These are phyloP conservation scores for Suillus occidentalis DNA, from an alignment of 768 basidiomycete species.

Conservation along the genomic window DNA sequence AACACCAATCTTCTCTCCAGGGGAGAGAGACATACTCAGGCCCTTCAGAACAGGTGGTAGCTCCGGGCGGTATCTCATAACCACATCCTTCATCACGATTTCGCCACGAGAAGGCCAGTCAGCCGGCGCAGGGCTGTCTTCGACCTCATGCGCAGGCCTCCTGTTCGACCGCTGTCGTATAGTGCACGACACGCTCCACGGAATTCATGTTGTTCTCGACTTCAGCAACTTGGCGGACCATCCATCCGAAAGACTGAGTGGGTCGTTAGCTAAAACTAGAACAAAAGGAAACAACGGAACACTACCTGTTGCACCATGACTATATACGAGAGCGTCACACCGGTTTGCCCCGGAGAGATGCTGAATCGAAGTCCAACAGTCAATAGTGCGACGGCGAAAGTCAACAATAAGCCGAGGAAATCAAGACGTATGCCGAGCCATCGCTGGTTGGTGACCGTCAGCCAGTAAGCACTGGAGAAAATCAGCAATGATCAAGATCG, in stretches of 20 bases:
- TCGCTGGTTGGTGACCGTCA: constrained; percentile 82
- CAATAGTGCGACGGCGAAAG: constrained; percentile 78
- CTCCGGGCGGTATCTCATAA: constrained; percentile 82
- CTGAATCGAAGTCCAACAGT: constrained; percentile 70
- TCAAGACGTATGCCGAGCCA: constrained; percentile 94
- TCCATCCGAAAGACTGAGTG: constrained; percentile 63
- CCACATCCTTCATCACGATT: constrained; percentile 73
- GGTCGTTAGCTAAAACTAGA: constrained; percentile 11
- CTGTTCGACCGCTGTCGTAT: constrained; percentile 77
- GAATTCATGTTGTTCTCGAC: constrained; percentile 94
- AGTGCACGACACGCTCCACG: constrained; percentile 84
- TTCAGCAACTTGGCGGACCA: constrained; percentile 77
- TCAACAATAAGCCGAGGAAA: constrained; percentile 69
- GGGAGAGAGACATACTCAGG: constrained; percentile 57
- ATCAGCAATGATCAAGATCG: constrained; percentile 1
- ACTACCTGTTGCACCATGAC: constrained; percentile 72
- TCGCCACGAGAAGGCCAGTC: constrained; percentile 77
- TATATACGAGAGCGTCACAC: constrained; percentile 77
- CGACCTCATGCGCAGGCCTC: constrained; percentile 71
- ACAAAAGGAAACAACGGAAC: constrained; percentile 15
- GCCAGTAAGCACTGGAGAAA: constrained; percentile 70
- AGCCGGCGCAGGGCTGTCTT: constrained; percentile 55
- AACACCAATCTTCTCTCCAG: constrained; percentile 90
- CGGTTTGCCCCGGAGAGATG: constrained; percentile 79
- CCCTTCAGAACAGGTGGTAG: constrained; percentile 89